Conservation (phyloP, 2,329 filamentous ascomycete species). For the Monosporascus sp. region DNA sequence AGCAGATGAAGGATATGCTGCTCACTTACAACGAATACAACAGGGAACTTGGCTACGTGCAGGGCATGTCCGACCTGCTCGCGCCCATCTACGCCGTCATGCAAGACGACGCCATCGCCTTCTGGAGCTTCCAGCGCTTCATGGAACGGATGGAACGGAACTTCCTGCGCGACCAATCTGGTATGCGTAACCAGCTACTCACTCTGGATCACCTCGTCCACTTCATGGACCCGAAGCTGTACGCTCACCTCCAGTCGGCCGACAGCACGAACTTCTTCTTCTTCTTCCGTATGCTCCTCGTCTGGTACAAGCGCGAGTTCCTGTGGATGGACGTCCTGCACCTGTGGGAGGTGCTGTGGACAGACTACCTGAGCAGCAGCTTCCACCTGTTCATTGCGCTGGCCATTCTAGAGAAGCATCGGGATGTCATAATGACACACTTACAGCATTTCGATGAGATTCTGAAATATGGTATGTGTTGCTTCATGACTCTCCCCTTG, state of each 20-base stretch:
- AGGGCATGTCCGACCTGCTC: slow-evolving; percentile 96
- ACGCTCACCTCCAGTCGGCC: slow-evolving; percentile 79
- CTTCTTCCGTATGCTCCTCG: slow-evolving; percentile 97
- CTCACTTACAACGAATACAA: slow-evolving; percentile 99
- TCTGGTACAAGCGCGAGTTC: slow-evolving; percentile 99
- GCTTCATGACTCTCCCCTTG: not conserved
- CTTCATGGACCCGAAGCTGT: slow-evolving; percentile 93
- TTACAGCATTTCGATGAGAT: slow-evolving; percentile 94
- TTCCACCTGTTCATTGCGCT: slow-evolving; percentile 94
- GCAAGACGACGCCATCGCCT: slow-evolving; percentile 94
- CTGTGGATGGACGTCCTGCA: slow-evolving; percentile 79
- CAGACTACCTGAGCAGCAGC: slow-evolving; percentile 79
- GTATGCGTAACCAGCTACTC: slow-evolving; percentile 87
- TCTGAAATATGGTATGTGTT: slow-evolving; percentile 77
- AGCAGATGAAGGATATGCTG: slow-evolving; percentile 99
- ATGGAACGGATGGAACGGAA: slow-evolving; percentile 99
- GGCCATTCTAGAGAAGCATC: slow-evolving; percentile 90
- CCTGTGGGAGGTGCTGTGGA: slow-evolving; percentile 93
- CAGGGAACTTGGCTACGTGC: slow-evolving; percentile 89
- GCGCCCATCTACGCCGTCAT: slow-evolving; percentile 95
- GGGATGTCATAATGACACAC: slow-evolving; percentile 95
- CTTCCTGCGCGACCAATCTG: slow-evolving; percentile 90
- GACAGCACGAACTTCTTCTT: slow-evolving; percentile 99
- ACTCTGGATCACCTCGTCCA: slow-evolving; percentile 93
- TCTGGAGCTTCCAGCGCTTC: slow-evolving; percentile 93